phyloP scores from a whole-genome alignment of 306 rosid genomes.

The Macrotyloma uniflorum region DNA sequence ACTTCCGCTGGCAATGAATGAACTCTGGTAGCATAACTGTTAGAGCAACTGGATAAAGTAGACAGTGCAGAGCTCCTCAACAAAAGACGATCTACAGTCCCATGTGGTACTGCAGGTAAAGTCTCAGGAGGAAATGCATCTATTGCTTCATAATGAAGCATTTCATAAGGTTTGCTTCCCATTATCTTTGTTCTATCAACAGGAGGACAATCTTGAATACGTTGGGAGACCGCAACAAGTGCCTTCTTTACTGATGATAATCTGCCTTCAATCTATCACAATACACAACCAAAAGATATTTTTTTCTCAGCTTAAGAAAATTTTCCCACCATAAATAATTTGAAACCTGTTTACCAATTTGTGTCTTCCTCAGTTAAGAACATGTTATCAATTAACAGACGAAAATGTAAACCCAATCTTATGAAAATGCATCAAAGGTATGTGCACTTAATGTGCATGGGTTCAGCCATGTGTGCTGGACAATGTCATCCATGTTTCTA shows the following conservation, averaged over 20 bases:
- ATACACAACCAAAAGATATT: conserved; percentile 21
- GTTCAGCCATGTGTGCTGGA: neutral
- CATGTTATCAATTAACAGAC: conserved; percentile 14
- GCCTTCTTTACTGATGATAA: conserved; percentile 83
- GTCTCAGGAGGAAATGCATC: conserved; percentile 39
- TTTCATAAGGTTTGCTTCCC: conserved; percentile 62
- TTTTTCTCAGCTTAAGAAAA: conserved; percentile 23
- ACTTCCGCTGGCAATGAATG: conserved; percentile 62
- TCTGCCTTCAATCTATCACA: conserved; percentile 88
- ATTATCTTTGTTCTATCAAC: conserved; percentile 54
- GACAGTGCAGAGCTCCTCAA: conserved; percentile 57
- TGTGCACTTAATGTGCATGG: neutral
- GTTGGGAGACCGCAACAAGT: conserved; percentile 76
- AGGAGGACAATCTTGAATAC: conserved; percentile 73
- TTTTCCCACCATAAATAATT: neutral
- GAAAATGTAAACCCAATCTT: neutral
- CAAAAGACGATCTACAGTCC: conserved; percentile 53
- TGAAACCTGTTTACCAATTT: conserved; percentile 19
- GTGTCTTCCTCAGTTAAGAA: neutral
- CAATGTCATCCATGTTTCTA: too few species aligned
- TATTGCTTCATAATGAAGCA: conserved; percentile 49
- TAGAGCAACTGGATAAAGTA: conserved; percentile 58
- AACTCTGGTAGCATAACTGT: conserved; percentile 62
- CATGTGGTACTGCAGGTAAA: conserved; percentile 39
- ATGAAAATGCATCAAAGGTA: neutral